These are phyloP conservation scores for Saksenaea vasiformis DNA, from an alignment of 371 early-diverging fungal genomes.

Conservation along the genomic window DNA sequence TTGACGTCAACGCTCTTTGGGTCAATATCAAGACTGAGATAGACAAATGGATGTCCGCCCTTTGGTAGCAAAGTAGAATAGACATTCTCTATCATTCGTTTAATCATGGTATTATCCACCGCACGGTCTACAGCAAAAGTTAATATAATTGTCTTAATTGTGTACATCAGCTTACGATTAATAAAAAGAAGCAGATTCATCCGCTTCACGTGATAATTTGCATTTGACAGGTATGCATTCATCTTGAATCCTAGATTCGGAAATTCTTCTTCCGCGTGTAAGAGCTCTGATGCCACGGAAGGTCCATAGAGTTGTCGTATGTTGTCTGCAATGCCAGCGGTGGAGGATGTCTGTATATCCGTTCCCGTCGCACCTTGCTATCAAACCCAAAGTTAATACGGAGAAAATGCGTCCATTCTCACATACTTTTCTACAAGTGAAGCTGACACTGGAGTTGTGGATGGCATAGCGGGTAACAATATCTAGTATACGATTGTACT, in stretches of 20 bases:
- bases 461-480: conserved; percentile 89
- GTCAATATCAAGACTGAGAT: conserved; percentile 82
- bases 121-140: conserved; percentile 67
- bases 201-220: conserved; percentile 81
- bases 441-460: conserved; percentile 81
- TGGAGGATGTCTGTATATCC: conserved; percentile 74
- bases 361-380: conserved; percentile 67
- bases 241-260: conserved; percentile 54
- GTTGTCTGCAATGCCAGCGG: conserved; percentile 65
- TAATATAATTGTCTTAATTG: neutral
- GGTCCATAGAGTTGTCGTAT: conserved; percentile 84
- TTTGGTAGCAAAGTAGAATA: conserved; percentile 86
- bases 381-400: neutral
- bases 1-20: conserved; percentile 95
- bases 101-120: conserved; percentile 82
- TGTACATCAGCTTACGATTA: conserved; percentile 68
- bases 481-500: conserved; percentile 86
- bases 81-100: conserved; percentile 76
- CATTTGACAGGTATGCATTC: conserved; percentile 78
- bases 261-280: conserved; percentile 52
- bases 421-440: conserved; percentile 83
- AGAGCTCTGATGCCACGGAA: conserved; percentile 70
- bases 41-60: conserved; percentile 89
- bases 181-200: conserved; percentile 89
- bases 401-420: neutral